Conservation (phyloP, 495 filamentous ascomycete genomes). For the Hyaloscypha hepaticicola region DNA sequence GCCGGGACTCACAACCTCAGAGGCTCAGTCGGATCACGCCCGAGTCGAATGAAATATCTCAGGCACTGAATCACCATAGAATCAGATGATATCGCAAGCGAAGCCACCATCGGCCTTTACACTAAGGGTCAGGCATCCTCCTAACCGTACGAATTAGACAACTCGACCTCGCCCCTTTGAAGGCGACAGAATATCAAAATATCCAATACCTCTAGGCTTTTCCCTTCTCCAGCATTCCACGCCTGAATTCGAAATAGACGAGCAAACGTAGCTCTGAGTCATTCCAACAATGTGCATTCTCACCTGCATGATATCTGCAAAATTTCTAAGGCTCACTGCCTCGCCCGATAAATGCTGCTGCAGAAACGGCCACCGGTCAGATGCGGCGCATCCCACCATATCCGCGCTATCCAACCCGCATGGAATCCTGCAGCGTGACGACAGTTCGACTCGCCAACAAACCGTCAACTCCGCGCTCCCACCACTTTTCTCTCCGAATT, state of each 20-base stretch:
- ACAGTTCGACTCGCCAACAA: background rate
- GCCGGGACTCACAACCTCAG: background rate
- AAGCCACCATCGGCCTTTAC: conserved; percentile 2
- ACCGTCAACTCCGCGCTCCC: background rate
- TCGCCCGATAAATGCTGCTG: background rate
- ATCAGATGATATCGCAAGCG: background rate
- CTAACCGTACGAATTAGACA: background rate
- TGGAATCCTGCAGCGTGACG: conserved; percentile 21
- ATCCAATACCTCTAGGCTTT: background rate
- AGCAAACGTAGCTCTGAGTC: conserved; percentile 20
- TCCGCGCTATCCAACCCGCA: conserved; percentile 1
- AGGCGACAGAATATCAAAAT: background rate
- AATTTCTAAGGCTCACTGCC: background rate
- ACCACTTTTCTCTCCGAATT: background rate
- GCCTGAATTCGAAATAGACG: background rate
- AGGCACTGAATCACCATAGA: background rate
- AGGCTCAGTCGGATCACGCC: background rate
- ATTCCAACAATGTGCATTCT: conserved; percentile 16
- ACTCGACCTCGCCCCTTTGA: background rate
- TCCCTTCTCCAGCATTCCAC: background rate
- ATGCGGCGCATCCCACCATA: conserved; percentile 18
- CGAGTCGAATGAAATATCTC: background rate
- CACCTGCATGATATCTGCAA: conserved; percentile 10
- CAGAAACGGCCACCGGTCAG: conserved; percentile 5
- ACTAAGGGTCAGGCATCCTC: background rate